Conservation (phyloP, 139 green algal genomes). For the Coccomyxa sp. region DNA sequence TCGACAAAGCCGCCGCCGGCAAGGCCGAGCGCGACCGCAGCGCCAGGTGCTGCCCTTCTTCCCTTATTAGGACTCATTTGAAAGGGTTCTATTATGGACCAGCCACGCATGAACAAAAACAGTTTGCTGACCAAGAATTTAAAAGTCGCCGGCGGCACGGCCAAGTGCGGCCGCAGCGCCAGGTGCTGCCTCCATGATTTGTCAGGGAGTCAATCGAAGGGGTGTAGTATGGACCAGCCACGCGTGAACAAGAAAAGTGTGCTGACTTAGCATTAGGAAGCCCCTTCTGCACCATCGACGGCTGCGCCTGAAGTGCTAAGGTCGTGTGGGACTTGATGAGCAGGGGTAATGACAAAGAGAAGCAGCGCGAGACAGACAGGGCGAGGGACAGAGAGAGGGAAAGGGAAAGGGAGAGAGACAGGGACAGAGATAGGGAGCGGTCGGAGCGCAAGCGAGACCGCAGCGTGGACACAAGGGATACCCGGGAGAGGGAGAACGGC, state of each 20-base stretch:
- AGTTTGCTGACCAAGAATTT: background rate
- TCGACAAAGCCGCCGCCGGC: background rate
- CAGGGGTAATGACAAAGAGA: conserved; percentile 3
- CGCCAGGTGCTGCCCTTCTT: background rate
- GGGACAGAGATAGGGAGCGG: conserved; percentile 23
- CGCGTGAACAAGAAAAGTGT: no score
- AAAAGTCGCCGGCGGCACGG: conserved; percentile 7
- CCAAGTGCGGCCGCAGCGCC: background rate
- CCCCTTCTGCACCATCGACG: no score
- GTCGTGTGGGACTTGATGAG: no score
- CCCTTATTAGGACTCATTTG: background rate
- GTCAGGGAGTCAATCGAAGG: no score
- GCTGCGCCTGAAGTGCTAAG: no score
- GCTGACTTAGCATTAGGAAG: no score
- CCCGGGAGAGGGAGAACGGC: background rate
- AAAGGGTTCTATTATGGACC: no score
- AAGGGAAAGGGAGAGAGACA: conserved; percentile 16
- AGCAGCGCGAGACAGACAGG: conserved; percentile 22
- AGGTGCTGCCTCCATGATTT: background rate
- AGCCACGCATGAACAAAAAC: no score
- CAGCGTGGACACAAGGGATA: background rate
- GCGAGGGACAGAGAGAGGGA: conserved; percentile 19
- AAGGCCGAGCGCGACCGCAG: conserved; percentile 1
- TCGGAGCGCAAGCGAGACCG: conserved; percentile 11
- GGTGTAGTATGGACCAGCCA: no score